These are phyloP conservation scores for Glaciozyma antarctica DNA, from an alignment of 768 basidiomycete species.

Conservation along the genomic window DNA sequence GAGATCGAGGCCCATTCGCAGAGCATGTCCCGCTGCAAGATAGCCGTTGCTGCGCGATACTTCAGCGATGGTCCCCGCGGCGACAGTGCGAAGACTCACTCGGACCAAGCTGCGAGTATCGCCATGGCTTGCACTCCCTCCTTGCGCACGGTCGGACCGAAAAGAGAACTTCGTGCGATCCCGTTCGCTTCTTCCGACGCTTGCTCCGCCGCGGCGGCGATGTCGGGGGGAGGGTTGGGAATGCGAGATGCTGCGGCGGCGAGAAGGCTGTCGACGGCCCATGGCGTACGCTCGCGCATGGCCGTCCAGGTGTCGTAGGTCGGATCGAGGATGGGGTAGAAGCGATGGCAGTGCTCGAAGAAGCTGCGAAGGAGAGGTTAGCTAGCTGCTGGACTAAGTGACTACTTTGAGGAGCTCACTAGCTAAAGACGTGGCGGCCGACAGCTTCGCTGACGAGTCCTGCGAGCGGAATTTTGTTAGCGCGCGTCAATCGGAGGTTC, in stretches of 20 bases:
- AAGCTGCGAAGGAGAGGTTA: neutral
- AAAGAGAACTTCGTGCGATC: slow-evolving; percentile 83
- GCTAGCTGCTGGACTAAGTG: neutral
- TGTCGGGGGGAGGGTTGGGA: neutral
- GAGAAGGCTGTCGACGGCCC: slow-evolving; percentile 88
- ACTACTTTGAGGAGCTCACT: neutral
- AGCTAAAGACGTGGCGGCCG: neutral
- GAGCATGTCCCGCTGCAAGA: slow-evolving; percentile 89
- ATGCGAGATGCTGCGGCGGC: slow-evolving; percentile 63
- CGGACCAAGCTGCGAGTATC: slow-evolving; percentile 61
- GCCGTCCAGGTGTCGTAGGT: slow-evolving; percentile 86
- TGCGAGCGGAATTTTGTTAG: neutral
- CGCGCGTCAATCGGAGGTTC: neutral
- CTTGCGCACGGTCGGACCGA: slow-evolving; percentile 85
- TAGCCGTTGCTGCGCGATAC: slow-evolving; percentile 78
- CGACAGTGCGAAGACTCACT: neutral
- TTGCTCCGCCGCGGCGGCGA: slow-evolving; percentile 52
- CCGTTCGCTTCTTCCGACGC: slow-evolving; percentile 88
- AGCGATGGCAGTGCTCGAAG: slow-evolving; percentile 69
- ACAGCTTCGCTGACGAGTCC: neutral
- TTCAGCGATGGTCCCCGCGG: neutral
- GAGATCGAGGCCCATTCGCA: slow-evolving; percentile 91
- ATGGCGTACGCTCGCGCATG: slow-evolving; percentile 82
- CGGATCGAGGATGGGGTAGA: slow-evolving; percentile 91
- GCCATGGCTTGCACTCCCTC: slow-evolving; percentile 95